phyloP scores from a whole-genome alignment of 345 rosid genomes.

The Laguncularia racemosa region DNA sequence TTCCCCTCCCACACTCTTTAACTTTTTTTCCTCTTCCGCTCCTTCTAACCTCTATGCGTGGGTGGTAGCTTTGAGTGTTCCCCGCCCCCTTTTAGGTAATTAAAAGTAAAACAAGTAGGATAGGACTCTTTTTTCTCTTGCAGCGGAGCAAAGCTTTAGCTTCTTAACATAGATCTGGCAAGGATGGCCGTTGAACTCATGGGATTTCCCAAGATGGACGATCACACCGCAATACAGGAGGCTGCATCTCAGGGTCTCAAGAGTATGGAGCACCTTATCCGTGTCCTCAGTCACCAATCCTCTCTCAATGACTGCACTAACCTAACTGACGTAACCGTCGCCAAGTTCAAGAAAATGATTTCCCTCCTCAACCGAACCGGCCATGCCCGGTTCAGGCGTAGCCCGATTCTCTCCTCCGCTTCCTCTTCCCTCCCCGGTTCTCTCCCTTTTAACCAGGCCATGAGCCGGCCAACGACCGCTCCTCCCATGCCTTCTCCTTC shows the following conservation, averaged over 20 bases:
- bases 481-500: neutral
- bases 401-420: constrained; percentile 40
- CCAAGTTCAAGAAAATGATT: constrained; percentile 70
- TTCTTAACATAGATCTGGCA: neutral
- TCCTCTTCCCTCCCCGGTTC: constrained; percentile 15
- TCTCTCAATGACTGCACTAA: constrained; percentile 47
- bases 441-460: neutral
- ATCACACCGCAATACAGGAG: constrained; percentile 69
- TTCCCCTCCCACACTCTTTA: too few species aligned
- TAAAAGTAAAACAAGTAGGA: too few species aligned
- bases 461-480: neutral
- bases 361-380: constrained; percentile 77
- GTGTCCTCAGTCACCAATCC: constrained; percentile 40
- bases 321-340: constrained; percentile 63
- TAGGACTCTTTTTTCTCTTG: too few species aligned
- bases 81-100: too few species aligned
- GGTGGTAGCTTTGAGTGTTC: too few species aligned
- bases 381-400: constrained; percentile 88
- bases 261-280: constrained; percentile 77
- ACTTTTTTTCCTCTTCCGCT: too few species aligned
- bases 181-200: constrained; percentile 65
- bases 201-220: constrained; percentile 56
- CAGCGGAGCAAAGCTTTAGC: neutral
- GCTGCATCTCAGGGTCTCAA: constrained; percentile 81
- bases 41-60: too few species aligned